Evolutionary conservation across 768 basidiomycete species (phyloP), one percentile per base, ranked within the genome.

Genomic region (Pluteus cervinus): DNA sequence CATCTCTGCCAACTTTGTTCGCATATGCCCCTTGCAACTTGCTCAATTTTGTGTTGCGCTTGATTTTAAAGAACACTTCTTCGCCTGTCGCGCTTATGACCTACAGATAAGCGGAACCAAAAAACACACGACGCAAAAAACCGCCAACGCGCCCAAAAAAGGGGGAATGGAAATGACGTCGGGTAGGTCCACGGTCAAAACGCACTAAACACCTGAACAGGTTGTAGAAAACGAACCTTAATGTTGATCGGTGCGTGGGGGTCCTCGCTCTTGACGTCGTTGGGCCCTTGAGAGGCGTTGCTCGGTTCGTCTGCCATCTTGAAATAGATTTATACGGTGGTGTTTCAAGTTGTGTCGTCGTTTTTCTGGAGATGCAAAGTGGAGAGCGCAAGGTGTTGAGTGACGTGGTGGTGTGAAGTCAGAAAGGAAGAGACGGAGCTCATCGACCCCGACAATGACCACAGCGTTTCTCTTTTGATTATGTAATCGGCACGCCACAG

Each of bases 21-120:
- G 91, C 91, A 61, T 96, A 96, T 29, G 91, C 91, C 43, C 79
- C 86, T 57, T 91, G 87, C 17, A 94, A 75, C 68, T 94, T 96
- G 71, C 79, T 86, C 49, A 96, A 63, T 68, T 85, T 91, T 29
- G 91, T 93, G 61, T 75, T 86, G 54, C 84, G 78, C 66, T 93
- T 96, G 66, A 96, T 93, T 74, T 96, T 94, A 75, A 96, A 96
- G 64, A 86, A 94, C 18, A 94, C 87, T 57, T 93, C 90, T 23
- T 92, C 87, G 40, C 87, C 88, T 9, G 65, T 57, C 24, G 83
- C 71, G 47, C 75, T 80, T 30, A 82, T 75, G 33, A 90, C 87
- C 87, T 90, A 48, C 20, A 40, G 31, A 22, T 16, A 17, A 39
- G 20, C 18, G 33, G 8, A 33, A 24, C 18, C 24, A 40, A 29